phyloP scores from a whole-genome alignment of 2,329 filamentous ascomycete species.

The Exophiala mesophila region DNA sequence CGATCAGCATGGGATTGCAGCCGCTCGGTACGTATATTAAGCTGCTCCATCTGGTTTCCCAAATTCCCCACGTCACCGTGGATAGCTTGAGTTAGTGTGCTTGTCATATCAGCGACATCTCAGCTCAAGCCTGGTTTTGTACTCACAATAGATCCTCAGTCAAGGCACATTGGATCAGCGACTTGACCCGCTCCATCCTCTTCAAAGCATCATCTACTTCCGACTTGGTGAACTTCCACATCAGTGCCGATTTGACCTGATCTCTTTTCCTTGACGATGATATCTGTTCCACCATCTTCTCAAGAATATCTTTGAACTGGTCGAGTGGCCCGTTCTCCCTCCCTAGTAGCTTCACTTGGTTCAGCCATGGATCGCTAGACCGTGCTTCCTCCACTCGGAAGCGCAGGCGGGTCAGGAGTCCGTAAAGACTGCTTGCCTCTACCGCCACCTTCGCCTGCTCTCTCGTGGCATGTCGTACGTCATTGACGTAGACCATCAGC shows the following conservation, averaged over 20 bases:
- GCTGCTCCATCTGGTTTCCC: conserved; percentile 1
- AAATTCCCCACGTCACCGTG: conserved; percentile 5
- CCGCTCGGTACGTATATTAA: conserved; percentile 3
- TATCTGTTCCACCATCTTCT: conserved; percentile 14
- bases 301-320: conserved; percentile 29
- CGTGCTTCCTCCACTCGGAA: conserved; percentile 22
- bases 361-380: conserved; percentile 25
- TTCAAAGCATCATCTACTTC: conserved; percentile 11
- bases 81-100: conserved; percentile 5
- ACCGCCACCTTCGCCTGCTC: conserved; percentile 24
- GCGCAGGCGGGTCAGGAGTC: conserved; percentile 25
- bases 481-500: conserved; percentile 15
- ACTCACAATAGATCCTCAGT: conserved; percentile 11
- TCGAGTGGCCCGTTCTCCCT: conserved; percentile 27
- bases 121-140: background rate
- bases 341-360: conserved; percentile 12
- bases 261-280: conserved; percentile 4
- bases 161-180: conserved; percentile 15
- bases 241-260: conserved; percentile 7
- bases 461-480: conserved; percentile 24
- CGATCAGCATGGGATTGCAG: conserved; percentile 5
- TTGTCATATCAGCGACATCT: background rate
- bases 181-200: conserved; percentile 19
- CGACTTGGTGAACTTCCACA: conserved; percentile 14
- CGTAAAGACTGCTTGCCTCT: conserved; percentile 25